Evolutionary conservation across 257 asterid genomes (phyloP).

Genomic region (Ocimum tenuiflorum): DNA sequence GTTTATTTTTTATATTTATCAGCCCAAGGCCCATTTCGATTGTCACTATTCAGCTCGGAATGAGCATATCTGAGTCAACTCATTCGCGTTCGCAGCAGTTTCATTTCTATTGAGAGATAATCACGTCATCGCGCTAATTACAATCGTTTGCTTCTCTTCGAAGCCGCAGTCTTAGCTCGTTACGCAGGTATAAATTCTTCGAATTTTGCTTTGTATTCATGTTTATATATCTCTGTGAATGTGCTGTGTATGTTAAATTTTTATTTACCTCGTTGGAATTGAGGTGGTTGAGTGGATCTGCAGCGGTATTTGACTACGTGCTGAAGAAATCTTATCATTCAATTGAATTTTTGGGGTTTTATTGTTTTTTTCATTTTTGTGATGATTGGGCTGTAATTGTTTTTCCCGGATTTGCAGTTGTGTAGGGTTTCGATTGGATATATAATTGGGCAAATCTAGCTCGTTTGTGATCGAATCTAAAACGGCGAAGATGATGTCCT

Average conservation of each 20-base stretch:
- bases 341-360: not conserved
- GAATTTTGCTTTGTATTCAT: not conserved
- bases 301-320: not conserved
- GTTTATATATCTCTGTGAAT: not conserved
- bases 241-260: not conserved
- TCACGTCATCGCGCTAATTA: constrained; percentile 30
- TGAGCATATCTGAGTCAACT: constrained; percentile 22
- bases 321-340: not conserved
- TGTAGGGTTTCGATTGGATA: constrained; percentile 18
- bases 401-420: constrained; percentile 8
- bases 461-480: constrained; percentile 22
- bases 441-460: constrained; percentile 9
- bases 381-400: not conserved
- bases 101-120: not conserved
- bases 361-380: not conserved
- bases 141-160: constrained; percentile 30
- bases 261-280: not conserved
- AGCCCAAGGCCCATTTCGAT: too few species aligned
- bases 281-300: constrained; percentile 26
- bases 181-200: not conserved
- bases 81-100: constrained; percentile 19
- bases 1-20: too few species aligned
- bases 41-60: not conserved
- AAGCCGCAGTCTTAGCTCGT: constrained; percentile 16
- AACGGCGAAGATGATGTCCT: constrained; percentile 54